Base-by-base conservation (phyloP, 2,329 filamentous ascomycete genomes). In the Xylaria sp. region DNA sequence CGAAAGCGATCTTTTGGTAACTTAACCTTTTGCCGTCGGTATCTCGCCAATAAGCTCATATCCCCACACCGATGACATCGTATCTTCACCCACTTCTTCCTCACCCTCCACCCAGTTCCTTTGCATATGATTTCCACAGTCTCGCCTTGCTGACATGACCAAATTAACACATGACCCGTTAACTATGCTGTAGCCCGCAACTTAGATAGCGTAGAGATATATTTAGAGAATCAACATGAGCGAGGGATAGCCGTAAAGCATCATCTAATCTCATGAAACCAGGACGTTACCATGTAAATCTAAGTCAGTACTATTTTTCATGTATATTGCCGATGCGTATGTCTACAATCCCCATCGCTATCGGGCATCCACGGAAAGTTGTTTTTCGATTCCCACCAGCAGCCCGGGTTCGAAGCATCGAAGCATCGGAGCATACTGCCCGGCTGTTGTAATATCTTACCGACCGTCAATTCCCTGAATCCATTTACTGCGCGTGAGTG, bases 111-210 rank as follows among this genome's bases (percentile, higher is more conserved):
- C 31, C 46, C 39, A 13, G 12, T 50, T 69, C 51, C 41, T 69
- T 52, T 57, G 61, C 52, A 39, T 48, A 54, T 52, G 52, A 52
- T 65, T 56, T 62, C 44, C 37, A 48, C 51, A 58, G 37, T 65
- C 62, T 62, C 57, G 7, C 57, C 61, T 28, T 63, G 54, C 58
- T 63, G 41, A 66, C 63, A 66, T 57, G 58, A 59, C 51, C 46
- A 65, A 46, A 52, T 41, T 37, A 48, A 39, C 63, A 63, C 58
- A 66, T 69, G 59, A 66, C 50, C 58, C 15, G 18, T 44, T 39
- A 63, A 28, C 31, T 48, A 63, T 63, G 50, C 31, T 37, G 31
- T 39, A 37, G 28, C 3, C 41, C 7, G 20, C 37, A 44, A 28
- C 15, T 31, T 15, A 15, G 5, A 50, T 39, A 5, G 63, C 1